Evolutionary conservation across 139 green algal genomes (phyloP).

Genomic region (Yamagishiella unicocca): DNA sequence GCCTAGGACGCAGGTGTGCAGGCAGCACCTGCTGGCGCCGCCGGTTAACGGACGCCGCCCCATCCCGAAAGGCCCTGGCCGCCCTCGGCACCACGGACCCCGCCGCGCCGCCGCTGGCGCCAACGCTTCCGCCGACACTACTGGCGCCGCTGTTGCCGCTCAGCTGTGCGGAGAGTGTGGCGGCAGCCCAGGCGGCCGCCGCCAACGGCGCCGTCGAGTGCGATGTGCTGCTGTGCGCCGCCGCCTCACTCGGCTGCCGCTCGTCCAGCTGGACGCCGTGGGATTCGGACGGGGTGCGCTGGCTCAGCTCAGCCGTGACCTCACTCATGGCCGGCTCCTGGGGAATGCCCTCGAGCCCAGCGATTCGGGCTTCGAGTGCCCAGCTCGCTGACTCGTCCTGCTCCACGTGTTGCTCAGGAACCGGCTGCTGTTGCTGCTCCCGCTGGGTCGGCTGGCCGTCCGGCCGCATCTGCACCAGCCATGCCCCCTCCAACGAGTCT

Average conservation of each 20-base stretch:
- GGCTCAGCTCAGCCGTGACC: background rate
- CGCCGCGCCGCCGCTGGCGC: too few species aligned
- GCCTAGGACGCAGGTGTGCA: background rate
- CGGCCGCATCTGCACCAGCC: background rate
- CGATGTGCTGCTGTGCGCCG: background rate
- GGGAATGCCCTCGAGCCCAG: background rate
- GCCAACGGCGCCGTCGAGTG: background rate
- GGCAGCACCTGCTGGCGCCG: background rate
- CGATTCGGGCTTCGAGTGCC: too few species aligned
- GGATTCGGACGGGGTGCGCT: background rate
- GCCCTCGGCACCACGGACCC: too few species aligned
- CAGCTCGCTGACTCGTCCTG: background rate
- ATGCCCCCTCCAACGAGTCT: too few species aligned
- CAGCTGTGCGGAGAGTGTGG: too few species aligned
- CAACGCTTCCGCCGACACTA: background rate
- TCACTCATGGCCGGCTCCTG: background rate
- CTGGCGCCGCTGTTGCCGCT: background rate
- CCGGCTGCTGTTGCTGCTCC: too few species aligned
- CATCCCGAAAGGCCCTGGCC: background rate
- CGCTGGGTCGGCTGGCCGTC: background rate
- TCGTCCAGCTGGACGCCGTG: background rate
- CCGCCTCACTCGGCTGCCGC: background rate
- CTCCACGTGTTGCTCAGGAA: background rate
- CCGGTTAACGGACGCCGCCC: background rate
- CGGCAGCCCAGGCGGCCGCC: too few species aligned